Percentiles rank a stretch among this genome's conserved stretches.
Conservation (phyloP, 306 rosid genomes). For the Inga laurina region DNA sequence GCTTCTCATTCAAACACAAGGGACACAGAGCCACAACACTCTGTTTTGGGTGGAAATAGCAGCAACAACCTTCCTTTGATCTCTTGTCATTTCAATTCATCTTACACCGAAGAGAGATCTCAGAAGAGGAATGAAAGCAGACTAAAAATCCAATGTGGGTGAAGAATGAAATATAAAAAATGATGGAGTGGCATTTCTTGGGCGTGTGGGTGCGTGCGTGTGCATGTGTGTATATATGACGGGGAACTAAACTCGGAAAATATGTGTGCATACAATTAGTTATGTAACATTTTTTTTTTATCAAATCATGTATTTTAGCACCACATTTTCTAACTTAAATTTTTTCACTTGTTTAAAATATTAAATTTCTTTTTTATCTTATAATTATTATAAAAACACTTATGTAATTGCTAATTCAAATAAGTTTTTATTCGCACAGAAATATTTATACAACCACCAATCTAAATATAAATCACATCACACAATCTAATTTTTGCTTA, state of each 20-base stretch:
- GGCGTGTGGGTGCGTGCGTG: not conserved
- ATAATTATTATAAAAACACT: no score
- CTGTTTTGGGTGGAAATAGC: conserved; percentile 88
- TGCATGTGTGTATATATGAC: conserved; percentile 19
- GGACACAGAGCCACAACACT: conserved; percentile 74
- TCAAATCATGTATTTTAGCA: no score
- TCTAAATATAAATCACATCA: no score
- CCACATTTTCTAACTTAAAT: no score
- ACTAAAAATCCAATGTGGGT: not conserved
- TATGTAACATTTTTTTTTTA: no score
- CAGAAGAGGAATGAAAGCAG: not conserved
- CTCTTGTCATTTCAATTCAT: conserved; percentile 52
- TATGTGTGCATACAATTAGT: no score
- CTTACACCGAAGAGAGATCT: not conserved
- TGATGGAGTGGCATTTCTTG: conserved; percentile 7
- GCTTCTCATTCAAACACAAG: conserved; percentile 78
- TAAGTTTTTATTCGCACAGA: no score
- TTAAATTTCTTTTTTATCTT: no score
- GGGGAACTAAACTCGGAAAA: conserved; percentile 30
- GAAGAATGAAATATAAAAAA: conserved; percentile 28
- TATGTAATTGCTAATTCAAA: no score
- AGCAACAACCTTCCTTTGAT: conserved; percentile 55
- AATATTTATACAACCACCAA: no score
- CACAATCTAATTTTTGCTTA: no score
- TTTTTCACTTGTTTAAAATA: no score